phyloP scores from a whole-genome alignment of 1,284 basidiomycete species.

The Microbotryomycetes sp. region DNA sequence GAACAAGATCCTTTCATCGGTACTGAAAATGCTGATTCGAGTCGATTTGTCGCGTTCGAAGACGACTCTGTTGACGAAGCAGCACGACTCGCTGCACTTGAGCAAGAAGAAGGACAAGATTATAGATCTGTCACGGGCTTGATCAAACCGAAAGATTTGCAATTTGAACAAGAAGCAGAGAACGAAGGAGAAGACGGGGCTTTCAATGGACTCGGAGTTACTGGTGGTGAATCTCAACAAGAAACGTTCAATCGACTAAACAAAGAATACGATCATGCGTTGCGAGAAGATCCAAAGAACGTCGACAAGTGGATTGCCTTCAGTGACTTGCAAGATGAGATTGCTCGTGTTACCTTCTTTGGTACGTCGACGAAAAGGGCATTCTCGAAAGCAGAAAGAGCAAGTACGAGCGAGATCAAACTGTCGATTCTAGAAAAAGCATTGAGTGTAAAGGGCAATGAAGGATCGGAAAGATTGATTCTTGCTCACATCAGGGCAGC shows the following conservation, averaged over 20 bases:
- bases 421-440: slow-evolving; percentile 62
- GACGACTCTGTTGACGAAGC: neutral
- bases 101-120: slow-evolving; percentile 35
- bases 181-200: slow-evolving; percentile 20
- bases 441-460: slow-evolving; percentile 53
- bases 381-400: slow-evolving; percentile 52
- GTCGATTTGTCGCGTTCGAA: slow-evolving; percentile 6
- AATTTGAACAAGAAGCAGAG: neutral
- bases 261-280: slow-evolving; percentile 53
- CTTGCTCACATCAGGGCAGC: slow-evolving; percentile 63
- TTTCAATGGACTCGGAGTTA: slow-evolving; percentile 23
- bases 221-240: slow-evolving; percentile 42
- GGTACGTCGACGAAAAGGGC: slow-evolving; percentile 55
- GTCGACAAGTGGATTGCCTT: slow-evolving; percentile 60
- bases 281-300: slow-evolving; percentile 52
- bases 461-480: slow-evolving; percentile 50
- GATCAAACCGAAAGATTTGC: slow-evolving; percentile 27
- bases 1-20: slow-evolving; percentile 14
- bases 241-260: slow-evolving; percentile 55
- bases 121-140: slow-evolving; percentile 34
- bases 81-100: slow-evolving; percentile 29
- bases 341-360: slow-evolving; percentile 17
- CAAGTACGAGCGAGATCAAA: slow-evolving; percentile 51
- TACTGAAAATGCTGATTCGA: slow-evolving; percentile 1
- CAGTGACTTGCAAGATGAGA: slow-evolving; percentile 44